These are phyloP conservation scores for Cerioporus squamosus DNA, from an alignment of 1,284 basidiomycete species.

Conservation along the genomic window DNA sequence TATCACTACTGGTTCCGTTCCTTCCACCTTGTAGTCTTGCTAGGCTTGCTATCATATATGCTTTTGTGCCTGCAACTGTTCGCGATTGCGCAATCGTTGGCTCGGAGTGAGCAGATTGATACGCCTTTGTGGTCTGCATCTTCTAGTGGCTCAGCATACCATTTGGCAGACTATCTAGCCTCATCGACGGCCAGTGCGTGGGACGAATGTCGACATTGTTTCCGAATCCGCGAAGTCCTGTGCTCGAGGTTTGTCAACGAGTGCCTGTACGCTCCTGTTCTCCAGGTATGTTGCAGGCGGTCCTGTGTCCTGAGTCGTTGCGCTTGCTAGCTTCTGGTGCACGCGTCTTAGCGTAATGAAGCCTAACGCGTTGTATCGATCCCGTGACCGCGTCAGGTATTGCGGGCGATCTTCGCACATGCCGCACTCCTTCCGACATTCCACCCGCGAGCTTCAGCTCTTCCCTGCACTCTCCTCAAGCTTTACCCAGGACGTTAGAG, in stretches of 20 bases:
- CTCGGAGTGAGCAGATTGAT: constrained; percentile 8
- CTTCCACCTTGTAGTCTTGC: neutral
- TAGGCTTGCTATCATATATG: constrained; percentile 1
- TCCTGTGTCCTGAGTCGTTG: neutral
- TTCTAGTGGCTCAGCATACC: neutral
- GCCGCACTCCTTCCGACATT: too few relatives aligned
- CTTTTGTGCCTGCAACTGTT: constrained; percentile 1
- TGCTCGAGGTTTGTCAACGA: too few relatives aligned
- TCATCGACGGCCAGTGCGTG: constrained; percentile 2
- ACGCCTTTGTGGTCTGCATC: neutral
- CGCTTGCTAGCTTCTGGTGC: neutral
- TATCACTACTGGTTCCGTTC: constrained; percentile 12
- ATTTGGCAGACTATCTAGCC: constrained; percentile 6
- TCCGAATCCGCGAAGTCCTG: too few relatives aligned
- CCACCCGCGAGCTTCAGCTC: neutral
- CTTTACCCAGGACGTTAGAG: neutral
- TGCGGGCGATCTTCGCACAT: constrained; percentile 13
- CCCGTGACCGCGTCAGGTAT: constrained; percentile 16
- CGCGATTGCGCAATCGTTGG: constrained; percentile 17
- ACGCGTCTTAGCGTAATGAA: neutral
- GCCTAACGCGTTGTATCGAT: constrained; percentile 9
- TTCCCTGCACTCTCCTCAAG: neutral
- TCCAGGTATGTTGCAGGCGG: neutral
- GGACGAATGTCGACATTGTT: neutral
- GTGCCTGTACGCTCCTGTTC: neutral